Conservation (phyloP, 2,329 filamentous ascomycete genomes). For the Didymella pomorum region DNA sequence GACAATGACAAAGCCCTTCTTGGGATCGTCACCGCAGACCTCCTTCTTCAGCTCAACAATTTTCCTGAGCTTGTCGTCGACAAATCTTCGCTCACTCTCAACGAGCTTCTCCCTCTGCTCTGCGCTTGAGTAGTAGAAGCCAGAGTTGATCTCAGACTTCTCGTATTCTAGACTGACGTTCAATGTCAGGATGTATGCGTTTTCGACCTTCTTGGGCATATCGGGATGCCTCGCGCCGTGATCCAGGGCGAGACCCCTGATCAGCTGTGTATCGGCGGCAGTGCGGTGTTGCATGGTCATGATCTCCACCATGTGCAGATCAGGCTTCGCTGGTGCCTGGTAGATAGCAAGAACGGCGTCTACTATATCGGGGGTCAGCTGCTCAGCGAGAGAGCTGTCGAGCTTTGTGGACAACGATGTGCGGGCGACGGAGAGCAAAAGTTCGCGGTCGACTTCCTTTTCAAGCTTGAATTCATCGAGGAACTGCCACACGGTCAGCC, state of each 20-base stretch:
- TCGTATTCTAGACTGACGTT: slow-evolving; percentile 99
- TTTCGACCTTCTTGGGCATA: slow-evolving; percentile 96
- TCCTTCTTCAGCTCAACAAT: slow-evolving; percentile 98
- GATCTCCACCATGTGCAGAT: slow-evolving; percentile 99
- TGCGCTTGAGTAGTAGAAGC: slow-evolving; percentile 97
- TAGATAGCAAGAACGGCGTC: slow-evolving; percentile 96
- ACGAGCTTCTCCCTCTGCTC: slow-evolving; percentile 98
- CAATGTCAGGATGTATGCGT: slow-evolving; percentile 91
- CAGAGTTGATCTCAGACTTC: slow-evolving; percentile 98
- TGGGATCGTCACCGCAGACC: slow-evolving; percentile 90
- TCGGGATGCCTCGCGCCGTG: slow-evolving; percentile 97
- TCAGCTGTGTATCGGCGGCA: slow-evolving; percentile 94
- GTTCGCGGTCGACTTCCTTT: slow-evolving; percentile 88
- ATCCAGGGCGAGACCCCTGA: slow-evolving; percentile 89
- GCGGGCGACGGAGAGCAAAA: slow-evolving; percentile 89
- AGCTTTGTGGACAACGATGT: slow-evolving; percentile 97
- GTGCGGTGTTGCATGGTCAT: slow-evolving; percentile 99
- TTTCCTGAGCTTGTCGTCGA: slow-evolving; percentile 95
- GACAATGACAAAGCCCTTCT: slow-evolving; percentile 96
- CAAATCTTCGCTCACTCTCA: slow-evolving; percentile 93
- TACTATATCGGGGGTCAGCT: slow-evolving; percentile 93
- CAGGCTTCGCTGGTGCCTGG: slow-evolving; percentile 86
- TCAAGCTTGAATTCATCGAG: slow-evolving; percentile 92
- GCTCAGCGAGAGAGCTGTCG: slow-evolving; percentile 85
- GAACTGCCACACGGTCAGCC: slow-evolving; percentile 65